Base-by-base conservation (phyloP, 108 stramenopile species). In the Conticribra guillardii region DNA sequence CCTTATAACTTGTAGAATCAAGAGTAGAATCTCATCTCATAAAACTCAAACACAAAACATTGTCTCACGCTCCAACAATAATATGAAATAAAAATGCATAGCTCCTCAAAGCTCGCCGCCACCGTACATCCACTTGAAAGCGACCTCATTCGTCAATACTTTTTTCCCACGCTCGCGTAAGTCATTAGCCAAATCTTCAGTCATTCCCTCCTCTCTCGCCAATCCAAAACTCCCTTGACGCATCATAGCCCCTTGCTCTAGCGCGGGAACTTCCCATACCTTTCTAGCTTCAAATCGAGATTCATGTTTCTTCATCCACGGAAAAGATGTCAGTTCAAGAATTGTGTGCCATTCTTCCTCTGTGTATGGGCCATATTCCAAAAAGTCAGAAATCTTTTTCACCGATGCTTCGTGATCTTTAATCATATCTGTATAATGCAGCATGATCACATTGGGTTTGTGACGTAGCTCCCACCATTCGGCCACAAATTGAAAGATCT, bases 261-360 rank as follows among this genome's bases (percentile, higher is more conserved):
- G 27, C 2, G 33, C 18, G 0, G 37, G 37, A 2, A 70, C 26
- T 9, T 23, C 27, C 44, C 26, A 48, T 27, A 70, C 45, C 11
- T 46, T 50, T n/a, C 11, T 47, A 2, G 9, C 53, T 49, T 70
- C 69, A 26, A 70, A 70, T 9, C 30, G 32, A 16, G 5, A 7
- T 46, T 70, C 45, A 30, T 70, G 1, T 14, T 45, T 19, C 48
- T 70, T 70, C 69, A 70, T 70, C 69, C 69, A 70, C 23, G 9
- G 16, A 51, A 50, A 70, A 5, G 28, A 30, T 4, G 69, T 70
- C 0, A 30, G 16, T 44, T 70, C 69, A 1, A 70, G 58, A 7
- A 70, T 55, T 3, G 19, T 48, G 9, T 21, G 16, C 69, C 69
- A 70, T 26, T 70, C 58, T 17, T 68, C 67, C 0, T 70, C 58